phyloP scores from a whole-genome alignment of 2,329 filamentous ascomycete genomes.

The Penicillium sp. region DNA sequence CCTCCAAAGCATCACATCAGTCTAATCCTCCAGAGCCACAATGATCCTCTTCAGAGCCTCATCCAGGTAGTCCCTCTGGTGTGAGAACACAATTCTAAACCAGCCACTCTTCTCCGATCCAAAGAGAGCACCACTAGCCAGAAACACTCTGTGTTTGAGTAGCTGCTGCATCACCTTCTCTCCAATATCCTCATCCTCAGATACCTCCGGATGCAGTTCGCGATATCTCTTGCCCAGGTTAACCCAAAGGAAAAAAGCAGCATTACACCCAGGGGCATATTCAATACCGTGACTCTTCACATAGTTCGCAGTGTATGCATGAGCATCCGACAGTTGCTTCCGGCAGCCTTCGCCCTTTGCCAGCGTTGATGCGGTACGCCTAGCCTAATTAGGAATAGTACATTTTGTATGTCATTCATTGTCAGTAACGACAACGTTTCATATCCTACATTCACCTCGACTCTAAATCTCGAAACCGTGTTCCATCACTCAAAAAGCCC shows the following conservation, averaged over 20 bases:
- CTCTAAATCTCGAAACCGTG: too few species aligned
- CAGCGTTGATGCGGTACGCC: too few species aligned
- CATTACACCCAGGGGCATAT: slow-evolving; percentile 49
- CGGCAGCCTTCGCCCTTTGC: slow-evolving; percentile 9
- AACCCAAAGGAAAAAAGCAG: slow-evolving; percentile 56
- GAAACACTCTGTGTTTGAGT: slow-evolving; percentile 35
- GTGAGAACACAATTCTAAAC: slow-evolving; percentile 43
- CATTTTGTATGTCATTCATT: too few species aligned
- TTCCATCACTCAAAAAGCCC: too few species aligned
- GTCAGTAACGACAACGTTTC: too few species aligned
- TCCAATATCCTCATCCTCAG: slow-evolving; percentile 16
- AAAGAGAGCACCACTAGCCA: slow-evolving; percentile 35
- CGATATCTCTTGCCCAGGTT: slow-evolving; percentile 42
- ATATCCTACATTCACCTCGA: too few species aligned
- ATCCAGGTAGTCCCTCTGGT: slow-evolving; percentile 29
- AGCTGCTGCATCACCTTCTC: slow-evolving; percentile 34
- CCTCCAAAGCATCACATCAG: not conserved
- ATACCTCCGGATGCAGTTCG: slow-evolving; percentile 18
- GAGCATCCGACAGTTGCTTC: slow-evolving; percentile 38
- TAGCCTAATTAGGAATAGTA: too few species aligned
- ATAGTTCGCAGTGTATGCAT: slow-evolving; percentile 37
- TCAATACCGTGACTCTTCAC: slow-evolving; percentile 44
- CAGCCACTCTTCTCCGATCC: slow-evolving; percentile 40
- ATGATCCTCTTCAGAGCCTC: slow-evolving; percentile 32
- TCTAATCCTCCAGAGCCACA: slow-evolving; percentile 14